Evolutionary conservation across 768 basidiomycete species (phyloP), one percentile per base, ranked within the genome.

Genomic region (Fibroporia radiculosa): DNA sequence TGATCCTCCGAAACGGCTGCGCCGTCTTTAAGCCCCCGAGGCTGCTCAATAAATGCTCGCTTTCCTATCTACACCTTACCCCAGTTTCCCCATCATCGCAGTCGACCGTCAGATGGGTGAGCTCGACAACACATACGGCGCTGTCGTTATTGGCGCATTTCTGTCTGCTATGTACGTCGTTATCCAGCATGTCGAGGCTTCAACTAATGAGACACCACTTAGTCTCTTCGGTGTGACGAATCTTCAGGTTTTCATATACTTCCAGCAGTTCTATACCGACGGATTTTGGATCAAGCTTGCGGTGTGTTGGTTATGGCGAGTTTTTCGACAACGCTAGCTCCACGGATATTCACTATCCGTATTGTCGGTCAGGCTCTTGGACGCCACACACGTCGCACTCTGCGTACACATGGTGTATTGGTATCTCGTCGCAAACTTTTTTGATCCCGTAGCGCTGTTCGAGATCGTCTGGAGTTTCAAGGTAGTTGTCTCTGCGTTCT

Each of bases 201-300:
- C 33, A n/a, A 28, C 31, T 19, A 23, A 3, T 6, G 3, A 35
- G 43, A 18, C 33, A 19, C 18, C 31, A 25, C 40, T 2, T 34
- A 55, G 53, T 13, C 42, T 55, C 2, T 51, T 55, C 27, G 53
- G 53, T 2, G 45, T 55, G 3, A 55, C 53, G 4, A 51, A 51
- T 33, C 45, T 55, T 16, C 53, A 55, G 26, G 38, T 44, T 1
- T 48, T 55, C 40, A 38, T 52, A 5, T 55, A 55, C 34, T 55
- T 51, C 23, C 45, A 47, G 31, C 50, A 50, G 28, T 55, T 48
- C 33, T 43, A 48, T 2, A 13, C 26, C 8, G 53, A 55, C 40
- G 45, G 37, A n/a, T 24, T 34, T 8, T 55, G 50, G 50, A 48
- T 45, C 33, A 55, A 55, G 32, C 27, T 51, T 19, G 41, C 53